Evolutionary conservation across 2,329 filamentous ascomycete genomes (phyloP).

Genomic region (Alternaria sp.): DNA sequence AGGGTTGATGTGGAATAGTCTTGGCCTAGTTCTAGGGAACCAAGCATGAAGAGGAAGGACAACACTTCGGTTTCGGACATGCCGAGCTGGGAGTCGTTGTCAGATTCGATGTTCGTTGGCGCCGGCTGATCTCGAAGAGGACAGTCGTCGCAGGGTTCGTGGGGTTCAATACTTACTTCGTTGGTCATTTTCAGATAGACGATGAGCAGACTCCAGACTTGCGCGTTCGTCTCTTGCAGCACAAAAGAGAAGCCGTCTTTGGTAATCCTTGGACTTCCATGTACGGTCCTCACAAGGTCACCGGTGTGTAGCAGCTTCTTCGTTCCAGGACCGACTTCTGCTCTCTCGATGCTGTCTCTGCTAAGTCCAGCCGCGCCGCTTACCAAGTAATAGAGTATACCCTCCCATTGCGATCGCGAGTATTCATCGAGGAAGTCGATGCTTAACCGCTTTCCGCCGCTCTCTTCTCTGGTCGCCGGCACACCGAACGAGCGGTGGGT

Average conservation of each 20-base stretch:
- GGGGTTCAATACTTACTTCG: constrained; percentile 48
- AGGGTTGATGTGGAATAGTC: constrained; percentile 88
- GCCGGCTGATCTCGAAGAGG: background rate
- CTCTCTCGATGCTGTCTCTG: constrained; percentile 50
- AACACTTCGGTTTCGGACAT: constrained; percentile 94
- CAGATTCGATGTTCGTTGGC: background rate
- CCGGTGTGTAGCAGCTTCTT: constrained; percentile 83
- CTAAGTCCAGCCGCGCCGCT: constrained; percentile 65
- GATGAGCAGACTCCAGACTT: constrained; percentile 94
- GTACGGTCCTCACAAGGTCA: constrained; percentile 72
- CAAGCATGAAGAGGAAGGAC: constrained; percentile 94
- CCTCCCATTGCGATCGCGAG: constrained; percentile 90
- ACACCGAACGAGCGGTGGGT: constrained; percentile 90
- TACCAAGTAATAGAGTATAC: constrained; percentile 94
- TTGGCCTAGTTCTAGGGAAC: constrained; percentile 87
- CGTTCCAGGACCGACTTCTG: constrained; percentile 66
- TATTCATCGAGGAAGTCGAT: constrained; percentile 80
- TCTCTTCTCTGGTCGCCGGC: constrained; percentile 68
- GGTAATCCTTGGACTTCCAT: constrained; percentile 74
- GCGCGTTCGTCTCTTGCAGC: constrained; percentile 91
- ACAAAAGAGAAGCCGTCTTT: constrained; percentile 94
- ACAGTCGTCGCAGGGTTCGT: background rate
- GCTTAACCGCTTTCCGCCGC: constrained; percentile 69
- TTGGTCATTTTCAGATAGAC: constrained; percentile 90
- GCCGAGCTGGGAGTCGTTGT: constrained; percentile 55